These are phyloP conservation scores for Sphaerosporella brunnea DNA, from an alignment of 495 filamentous ascomycete genomes.

Conservation along the genomic window DNA sequence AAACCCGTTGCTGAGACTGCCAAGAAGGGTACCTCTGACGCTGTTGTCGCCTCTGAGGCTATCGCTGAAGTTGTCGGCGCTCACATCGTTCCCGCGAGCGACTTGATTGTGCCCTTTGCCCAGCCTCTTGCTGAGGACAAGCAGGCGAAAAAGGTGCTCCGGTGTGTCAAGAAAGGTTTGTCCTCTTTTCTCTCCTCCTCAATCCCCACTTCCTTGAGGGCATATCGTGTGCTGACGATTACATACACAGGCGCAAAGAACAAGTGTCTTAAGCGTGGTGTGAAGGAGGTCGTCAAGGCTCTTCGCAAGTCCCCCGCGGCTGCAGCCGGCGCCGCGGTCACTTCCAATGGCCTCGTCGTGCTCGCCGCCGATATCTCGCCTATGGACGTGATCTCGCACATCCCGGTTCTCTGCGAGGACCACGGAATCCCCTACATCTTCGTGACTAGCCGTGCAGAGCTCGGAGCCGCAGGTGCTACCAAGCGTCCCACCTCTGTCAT, in stretches of 20 bases:
- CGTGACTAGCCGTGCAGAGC: conserved; percentile 67
- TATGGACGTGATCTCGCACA: conserved; percentile 92
- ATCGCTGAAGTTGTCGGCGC: conserved; percentile 27
- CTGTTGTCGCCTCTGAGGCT: conserved; percentile 10
- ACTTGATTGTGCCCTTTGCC: conserved; percentile 74
- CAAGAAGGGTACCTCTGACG: conserved; percentile 19
- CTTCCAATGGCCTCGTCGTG: conserved; percentile 59
- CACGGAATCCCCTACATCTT: conserved; percentile 90
- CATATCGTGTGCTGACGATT: conserved; percentile 1
- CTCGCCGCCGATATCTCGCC: conserved; percentile 94
- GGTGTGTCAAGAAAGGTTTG: conserved; percentile 84
- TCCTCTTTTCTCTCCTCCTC: conserved; percentile 5
- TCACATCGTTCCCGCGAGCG: conserved; percentile 13
- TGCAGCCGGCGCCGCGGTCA: conserved; percentile 33
- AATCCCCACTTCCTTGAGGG: too few relatives aligned
- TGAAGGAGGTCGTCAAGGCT: conserved; percentile 95
- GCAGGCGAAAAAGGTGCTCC: conserved; percentile 76
- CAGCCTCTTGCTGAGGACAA: conserved; percentile 81
- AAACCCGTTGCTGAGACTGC: not conserved
- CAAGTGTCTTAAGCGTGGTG: conserved; percentile 86
- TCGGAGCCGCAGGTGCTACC: conserved; percentile 77
- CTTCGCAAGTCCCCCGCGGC: conserved; percentile 67
- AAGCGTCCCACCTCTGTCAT: conserved; percentile 92
- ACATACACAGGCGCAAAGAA: conserved; percentile 57
- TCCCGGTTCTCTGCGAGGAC: conserved; percentile 94